phyloP scores from a whole-genome alignment of 805 yeast genomes.

The Teunomyces aglyptinius region DNA sequence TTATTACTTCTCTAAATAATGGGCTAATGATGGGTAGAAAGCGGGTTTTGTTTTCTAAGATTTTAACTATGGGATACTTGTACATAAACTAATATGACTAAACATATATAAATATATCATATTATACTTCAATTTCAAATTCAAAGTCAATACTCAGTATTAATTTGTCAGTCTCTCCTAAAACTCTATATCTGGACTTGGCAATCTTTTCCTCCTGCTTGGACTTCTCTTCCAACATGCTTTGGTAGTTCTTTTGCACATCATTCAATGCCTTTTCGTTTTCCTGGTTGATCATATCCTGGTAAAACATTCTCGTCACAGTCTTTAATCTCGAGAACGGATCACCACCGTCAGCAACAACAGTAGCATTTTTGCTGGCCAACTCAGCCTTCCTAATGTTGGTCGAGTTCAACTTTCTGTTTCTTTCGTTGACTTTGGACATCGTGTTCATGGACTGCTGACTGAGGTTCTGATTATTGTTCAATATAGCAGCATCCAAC shows the following conservation, averaged over 20 bases:
- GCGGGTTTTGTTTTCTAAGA: too few relatives aligned
- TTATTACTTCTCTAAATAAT: not conserved
- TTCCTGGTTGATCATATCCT: conserved; percentile 52
- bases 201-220: conserved; percentile 46
- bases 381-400: conserved; percentile 78
- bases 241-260: conserved; percentile 46
- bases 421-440: conserved; percentile 77
- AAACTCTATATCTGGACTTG: conserved; percentile 52
- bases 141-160: conserved; percentile 42
- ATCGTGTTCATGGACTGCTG: conserved; percentile 47
- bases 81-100: conserved; percentile 2
- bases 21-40: not conserved
- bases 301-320: conserved; percentile 78
- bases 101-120: not conserved
- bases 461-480: conserved; percentile 33
- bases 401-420: conserved; percentile 76
- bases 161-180: conserved; percentile 57
- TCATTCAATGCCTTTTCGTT: conserved; percentile 58
- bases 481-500: conserved; percentile 47
- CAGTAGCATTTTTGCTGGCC: conserved; percentile 38
- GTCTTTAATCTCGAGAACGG: conserved; percentile 92
- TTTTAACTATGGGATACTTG: conserved; percentile 1
- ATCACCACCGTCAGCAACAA: conserved; percentile 51
- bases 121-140: conserved; percentile 5
- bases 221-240: conserved; percentile 39